Conservation (phyloP, 352 stramenopile genomes). For the Phytopythium boreale region DNA sequence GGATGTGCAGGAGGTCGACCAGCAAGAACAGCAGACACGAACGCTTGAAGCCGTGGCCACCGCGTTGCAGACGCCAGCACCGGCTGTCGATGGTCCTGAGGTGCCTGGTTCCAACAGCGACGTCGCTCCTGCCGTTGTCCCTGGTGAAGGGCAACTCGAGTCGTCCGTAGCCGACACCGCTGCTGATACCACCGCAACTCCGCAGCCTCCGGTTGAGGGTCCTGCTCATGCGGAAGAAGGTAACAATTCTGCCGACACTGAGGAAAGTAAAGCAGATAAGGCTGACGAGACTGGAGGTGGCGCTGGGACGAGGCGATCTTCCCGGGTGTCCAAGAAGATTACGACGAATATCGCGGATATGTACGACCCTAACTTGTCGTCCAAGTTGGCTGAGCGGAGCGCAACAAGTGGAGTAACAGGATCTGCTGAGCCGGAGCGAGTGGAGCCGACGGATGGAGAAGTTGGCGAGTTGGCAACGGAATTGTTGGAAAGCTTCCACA, state of each 20-base stretch:
- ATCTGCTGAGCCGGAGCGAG: constrained; percentile 15
- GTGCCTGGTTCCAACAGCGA: neutral
- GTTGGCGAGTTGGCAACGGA: constrained; percentile 71
- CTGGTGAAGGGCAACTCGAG: neutral
- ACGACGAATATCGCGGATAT: constrained; percentile 75
- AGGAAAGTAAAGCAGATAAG: constrained; percentile 8
- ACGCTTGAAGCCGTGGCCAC: constrained; percentile 28
- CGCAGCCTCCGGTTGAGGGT: neutral
- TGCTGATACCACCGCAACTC: neutral
- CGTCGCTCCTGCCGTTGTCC: neutral
- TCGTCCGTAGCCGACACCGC: neutral
- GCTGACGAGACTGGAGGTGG: constrained; percentile 10
- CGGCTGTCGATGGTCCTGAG: constrained; percentile 10
- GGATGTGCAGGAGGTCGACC: constrained; percentile 22
- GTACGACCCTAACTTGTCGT: constrained; percentile 65
- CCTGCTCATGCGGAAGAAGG: neutral
- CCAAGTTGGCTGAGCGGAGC: constrained; percentile 21
- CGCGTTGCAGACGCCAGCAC: constrained; percentile 14
- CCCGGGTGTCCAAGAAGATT: constrained; percentile 69
- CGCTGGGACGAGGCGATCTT: constrained; percentile 39
- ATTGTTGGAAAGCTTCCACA: constrained; percentile 51
- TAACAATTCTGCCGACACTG: neutral
- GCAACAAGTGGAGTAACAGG: constrained; percentile 13
- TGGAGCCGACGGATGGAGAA: constrained; percentile 64
- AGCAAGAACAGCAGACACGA: constrained; percentile 25